Evolutionary conservation across 1,284 basidiomycete species (phyloP), one percentile per base, ranked within the genome.

Genomic region (Ustilago vetiveriae): DNA sequence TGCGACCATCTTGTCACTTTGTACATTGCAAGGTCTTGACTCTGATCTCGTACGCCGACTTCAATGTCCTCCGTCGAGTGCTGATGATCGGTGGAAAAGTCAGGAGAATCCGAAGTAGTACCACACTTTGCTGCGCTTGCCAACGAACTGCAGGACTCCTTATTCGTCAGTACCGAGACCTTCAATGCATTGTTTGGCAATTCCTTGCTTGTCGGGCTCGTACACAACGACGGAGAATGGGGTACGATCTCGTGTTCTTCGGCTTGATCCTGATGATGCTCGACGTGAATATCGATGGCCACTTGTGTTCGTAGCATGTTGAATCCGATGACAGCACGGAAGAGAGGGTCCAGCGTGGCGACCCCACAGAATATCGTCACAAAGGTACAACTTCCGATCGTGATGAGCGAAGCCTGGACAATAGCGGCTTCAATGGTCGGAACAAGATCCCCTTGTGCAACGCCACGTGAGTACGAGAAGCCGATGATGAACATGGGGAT

Each of bases 291-390:
- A 22, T 52, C 32, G 44, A 56, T 52, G 0, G 47, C 42, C 14
- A 51, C 32, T 5, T 55, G 42, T 2, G 13, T 46, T 6, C 53
- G 19, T 4, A 51, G 24, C 9, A 63, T 27, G 30, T 51, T 63
- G 16, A 67, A 41, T 0, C 64, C 64, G 9, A 67, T 52, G 4
- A 43, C 64, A 1, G 64, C 64, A 2, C 57, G 22, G 39, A 68
- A 68, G 11, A 68, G 22, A 0, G 65, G 65, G 17, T 68, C 65
- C 11, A 68, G 22, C 7, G 53, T 62, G 1, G 50, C 37, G 10
- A 62, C 43, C 1, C 53, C 51, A 22, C 57, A 62, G 13, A 56
- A 68, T 2, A 45, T 1, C 9, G 58, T 58, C 3, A 57, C 29
- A 13, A 45, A 37, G 7, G 37, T 56, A 32, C 64, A 56, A 10